Evolutionary conservation across 805 yeast genomes (phyloP).

Genomic region (Wickerhamiella shivajii): DNA sequence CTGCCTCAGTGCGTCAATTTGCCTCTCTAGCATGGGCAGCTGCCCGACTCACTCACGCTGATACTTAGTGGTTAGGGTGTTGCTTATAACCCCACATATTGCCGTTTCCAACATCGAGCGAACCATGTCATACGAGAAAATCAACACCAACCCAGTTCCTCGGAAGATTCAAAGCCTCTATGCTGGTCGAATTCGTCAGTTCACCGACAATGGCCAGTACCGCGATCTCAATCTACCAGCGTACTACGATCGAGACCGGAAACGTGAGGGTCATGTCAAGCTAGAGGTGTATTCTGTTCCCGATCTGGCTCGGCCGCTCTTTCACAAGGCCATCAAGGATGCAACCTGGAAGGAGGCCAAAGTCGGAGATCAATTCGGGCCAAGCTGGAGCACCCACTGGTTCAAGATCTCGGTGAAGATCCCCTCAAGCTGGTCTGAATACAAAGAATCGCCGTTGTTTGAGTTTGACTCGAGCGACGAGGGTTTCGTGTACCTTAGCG

Average conservation of each 20-base stretch:
- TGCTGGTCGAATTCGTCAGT: conserved; percentile 59
- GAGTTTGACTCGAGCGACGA: conserved; percentile 83
- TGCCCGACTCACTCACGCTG: too few species aligned
- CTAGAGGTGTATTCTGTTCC: conserved; percentile 64
- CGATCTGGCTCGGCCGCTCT: conserved; percentile 47
- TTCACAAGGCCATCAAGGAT: conserved; percentile 40
- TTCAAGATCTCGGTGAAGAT: conserved; percentile 53
- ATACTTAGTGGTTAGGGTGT: too few species aligned
- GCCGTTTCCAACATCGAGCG: too few species aligned
- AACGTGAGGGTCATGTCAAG: conserved; percentile 33
- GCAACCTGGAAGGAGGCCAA: conserved; percentile 31
- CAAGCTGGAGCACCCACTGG: conserved; percentile 97
- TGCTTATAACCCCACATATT: too few species aligned
- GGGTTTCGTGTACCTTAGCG: conserved; percentile 56
- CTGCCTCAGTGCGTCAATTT: too few species aligned
- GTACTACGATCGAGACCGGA: conserved; percentile 52
- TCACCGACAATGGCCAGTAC: conserved; percentile 70
- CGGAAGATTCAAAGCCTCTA: conserved; percentile 66
- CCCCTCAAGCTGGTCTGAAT: conserved; percentile 45
- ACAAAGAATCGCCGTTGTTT: conserved; percentile 41
- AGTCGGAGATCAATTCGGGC: conserved; percentile 72
- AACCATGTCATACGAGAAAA: too few species aligned
- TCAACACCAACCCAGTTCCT: conserved; percentile 45
- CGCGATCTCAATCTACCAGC: conserved; percentile 59
- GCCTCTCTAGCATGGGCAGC: too few species aligned